Percentiles rank a stretch among this genome's conserved stretches.
phyloP scores from a whole-genome alignment of 331 rosid species.

The Stylosanthes scabra region DNA sequence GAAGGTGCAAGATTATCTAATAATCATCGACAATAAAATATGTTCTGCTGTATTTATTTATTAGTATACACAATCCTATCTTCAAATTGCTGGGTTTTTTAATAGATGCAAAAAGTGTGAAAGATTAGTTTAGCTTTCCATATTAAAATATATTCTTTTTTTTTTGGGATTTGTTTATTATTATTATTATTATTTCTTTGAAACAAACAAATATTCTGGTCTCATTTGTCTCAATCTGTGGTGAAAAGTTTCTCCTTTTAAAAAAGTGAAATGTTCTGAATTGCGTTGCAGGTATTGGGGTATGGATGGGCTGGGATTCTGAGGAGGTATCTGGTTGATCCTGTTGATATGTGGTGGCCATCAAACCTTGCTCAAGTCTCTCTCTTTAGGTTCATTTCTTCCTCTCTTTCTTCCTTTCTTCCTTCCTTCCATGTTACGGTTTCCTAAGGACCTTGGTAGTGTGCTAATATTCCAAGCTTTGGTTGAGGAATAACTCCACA shows the following conservation, averaged over 20 bases:
- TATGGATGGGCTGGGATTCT: constrained; percentile 99
- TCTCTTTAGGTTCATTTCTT: constrained; percentile 75
- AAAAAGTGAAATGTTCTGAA: constrained; percentile 12
- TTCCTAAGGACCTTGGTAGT: background rate
- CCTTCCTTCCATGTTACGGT: constrained; percentile 28
- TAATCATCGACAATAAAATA: background rate
- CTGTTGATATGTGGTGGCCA: constrained; percentile 99
- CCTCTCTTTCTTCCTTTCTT: constrained; percentile 13
- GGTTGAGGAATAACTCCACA: background rate
- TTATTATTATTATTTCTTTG: background rate
- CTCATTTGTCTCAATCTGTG: background rate
- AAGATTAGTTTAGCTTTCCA: constrained; percentile 22
- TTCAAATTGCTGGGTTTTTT: background rate
- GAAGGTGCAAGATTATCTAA: constrained; percentile 32
- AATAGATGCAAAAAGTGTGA: background rate
- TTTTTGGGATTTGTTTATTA: background rate
- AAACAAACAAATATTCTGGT: constrained; percentile 29
- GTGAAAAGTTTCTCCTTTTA: background rate
- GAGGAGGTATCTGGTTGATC: constrained; percentile 93
- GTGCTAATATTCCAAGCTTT: background rate
- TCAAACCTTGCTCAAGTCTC: constrained; percentile 98
- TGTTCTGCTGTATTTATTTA: constrained; percentile 24
- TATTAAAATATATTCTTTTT: background rate
- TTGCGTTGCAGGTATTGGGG: constrained; percentile 74
- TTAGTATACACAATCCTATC: constrained; percentile 8